Percentiles rank a stretch among this genome's conserved stretches.
Conservation (phyloP, 306 rosid species). For the Rosa persica region DNA sequence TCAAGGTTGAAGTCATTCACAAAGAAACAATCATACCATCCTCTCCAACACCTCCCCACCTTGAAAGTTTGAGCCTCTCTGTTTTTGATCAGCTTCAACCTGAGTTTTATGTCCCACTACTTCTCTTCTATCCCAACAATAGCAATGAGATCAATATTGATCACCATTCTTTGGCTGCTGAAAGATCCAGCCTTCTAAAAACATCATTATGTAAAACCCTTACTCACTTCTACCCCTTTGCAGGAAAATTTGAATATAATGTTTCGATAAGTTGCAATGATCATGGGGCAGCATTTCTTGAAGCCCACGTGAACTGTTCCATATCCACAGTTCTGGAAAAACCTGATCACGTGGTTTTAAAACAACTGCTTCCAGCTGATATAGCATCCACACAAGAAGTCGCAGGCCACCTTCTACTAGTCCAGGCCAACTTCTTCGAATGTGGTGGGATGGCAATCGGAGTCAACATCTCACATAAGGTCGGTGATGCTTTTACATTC, state of each 20-base stretch:
- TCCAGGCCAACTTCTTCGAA: conserved; percentile 43
- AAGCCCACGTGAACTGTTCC: conserved; percentile 34
- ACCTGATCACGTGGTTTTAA: conserved; percentile 7
- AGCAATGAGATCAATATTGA: not conserved
- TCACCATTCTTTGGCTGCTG: not conserved
- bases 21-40: conserved; percentile 24
- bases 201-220: conserved; percentile 46
- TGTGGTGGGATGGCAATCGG: conserved; percentile 60
- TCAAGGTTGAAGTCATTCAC: conserved; percentile 17
- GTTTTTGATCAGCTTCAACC: conserved; percentile 20
- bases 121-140: conserved; percentile 8
- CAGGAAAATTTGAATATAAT: conserved; percentile 44
- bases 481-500: conserved; percentile 42
- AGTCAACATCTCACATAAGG: conserved; percentile 40
- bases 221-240: conserved; percentile 45
- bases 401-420: conserved; percentile 22
- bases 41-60: conserved; percentile 32
- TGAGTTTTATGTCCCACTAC: conserved; percentile 8
- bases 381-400: conserved; percentile 5
- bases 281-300: conserved; percentile 36
- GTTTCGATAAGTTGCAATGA: conserved; percentile 39
- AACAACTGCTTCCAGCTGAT: conserved; percentile 28
- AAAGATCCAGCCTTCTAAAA: conserved; percentile 32
- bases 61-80: conserved; percentile 15
- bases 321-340: conserved; percentile 16